These are phyloP conservation scores for Aspergillus mulundensis DNA, from an alignment of 495 filamentous ascomycete species.

Conservation along the genomic window DNA sequence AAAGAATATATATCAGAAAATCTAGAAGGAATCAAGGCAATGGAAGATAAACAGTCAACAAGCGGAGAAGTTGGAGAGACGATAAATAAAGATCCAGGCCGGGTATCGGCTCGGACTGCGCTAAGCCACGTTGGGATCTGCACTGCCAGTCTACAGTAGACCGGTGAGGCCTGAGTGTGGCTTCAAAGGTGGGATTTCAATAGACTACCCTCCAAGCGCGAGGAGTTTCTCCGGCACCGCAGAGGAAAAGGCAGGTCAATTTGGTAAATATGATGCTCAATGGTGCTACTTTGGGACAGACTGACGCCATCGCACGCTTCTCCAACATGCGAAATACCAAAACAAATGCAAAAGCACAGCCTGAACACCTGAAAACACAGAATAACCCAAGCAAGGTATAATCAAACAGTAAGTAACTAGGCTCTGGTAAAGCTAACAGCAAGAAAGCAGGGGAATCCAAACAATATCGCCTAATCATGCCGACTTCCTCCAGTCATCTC, in stretches of 20 bases:
- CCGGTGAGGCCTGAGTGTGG: not conserved
- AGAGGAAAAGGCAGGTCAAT: not conserved
- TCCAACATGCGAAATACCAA: constrained; percentile 4
- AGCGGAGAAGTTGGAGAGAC: constrained; percentile 1
- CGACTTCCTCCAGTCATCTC: constrained; percentile 36
- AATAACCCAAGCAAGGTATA: not conserved
- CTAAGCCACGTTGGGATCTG: constrained; percentile 2
- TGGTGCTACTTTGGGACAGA: constrained; percentile 10
- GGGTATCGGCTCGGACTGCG: constrained; percentile 5
- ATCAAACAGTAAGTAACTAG: not conserved
- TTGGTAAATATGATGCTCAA: not conserved
- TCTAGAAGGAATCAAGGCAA: not conserved
- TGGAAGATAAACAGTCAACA: not conserved
- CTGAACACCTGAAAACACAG: not conserved
- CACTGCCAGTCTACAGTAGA: not conserved
- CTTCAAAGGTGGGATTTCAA: not conserved
- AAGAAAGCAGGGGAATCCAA: constrained; percentile 1
- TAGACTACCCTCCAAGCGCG: not conserved
- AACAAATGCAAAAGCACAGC: constrained; percentile 8
- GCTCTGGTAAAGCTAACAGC: not conserved
- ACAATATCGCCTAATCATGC: constrained; percentile 13
- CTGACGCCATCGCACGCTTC: constrained; percentile 13
- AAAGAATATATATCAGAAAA: not conserved
- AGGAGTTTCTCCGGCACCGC: not conserved
- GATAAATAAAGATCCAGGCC: not conserved